Percentiles rank a stretch among this genome's conserved stretches.
Conservation (phyloP, 805 yeast species). For the Suhomyces emberorum region DNA sequence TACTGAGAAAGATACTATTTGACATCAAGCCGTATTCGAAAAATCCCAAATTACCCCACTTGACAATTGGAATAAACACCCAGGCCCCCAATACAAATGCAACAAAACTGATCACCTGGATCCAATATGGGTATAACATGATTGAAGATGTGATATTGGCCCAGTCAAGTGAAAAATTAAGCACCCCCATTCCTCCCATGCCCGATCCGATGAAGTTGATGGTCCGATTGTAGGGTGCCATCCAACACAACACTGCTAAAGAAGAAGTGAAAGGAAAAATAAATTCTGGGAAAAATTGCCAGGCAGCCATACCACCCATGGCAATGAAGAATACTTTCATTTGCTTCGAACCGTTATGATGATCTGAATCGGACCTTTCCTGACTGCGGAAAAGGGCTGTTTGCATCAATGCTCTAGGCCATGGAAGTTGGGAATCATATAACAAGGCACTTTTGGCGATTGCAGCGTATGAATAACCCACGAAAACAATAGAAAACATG, state of each 20-base stretch:
- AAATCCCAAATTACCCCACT: conserved; percentile 36
- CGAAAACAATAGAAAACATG: conserved; percentile 52
- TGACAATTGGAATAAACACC: conserved; percentile 46
- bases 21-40: conserved; percentile 46
- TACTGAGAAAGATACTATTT: conserved; percentile 34
- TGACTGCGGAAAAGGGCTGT: conserved; percentile 41
- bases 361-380: conserved; percentile 14
- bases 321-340: conserved; percentile 39
- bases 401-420: conserved; percentile 53
- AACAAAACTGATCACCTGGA: conserved; percentile 45
- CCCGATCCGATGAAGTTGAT: conserved; percentile 51
- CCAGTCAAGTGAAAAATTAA: conserved; percentile 51
- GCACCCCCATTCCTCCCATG: conserved; percentile 49
- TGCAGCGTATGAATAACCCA: conserved; percentile 53
- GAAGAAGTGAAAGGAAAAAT: conserved; percentile 49
- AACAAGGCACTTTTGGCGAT: conserved; percentile 44
- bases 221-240: conserved; percentile 41
- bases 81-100: conserved; percentile 49
- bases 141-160: conserved; percentile 49
- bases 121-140: conserved; percentile 52
- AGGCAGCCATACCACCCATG: conserved; percentile 31
- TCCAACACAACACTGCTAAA: conserved; percentile 47
- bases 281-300: conserved; percentile 51
- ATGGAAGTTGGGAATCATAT: conserved; percentile 47
- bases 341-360: conserved; percentile 18